phyloP scores from a whole-genome alignment of 768 basidiomycete genomes.

The Amanita rimosa region DNA sequence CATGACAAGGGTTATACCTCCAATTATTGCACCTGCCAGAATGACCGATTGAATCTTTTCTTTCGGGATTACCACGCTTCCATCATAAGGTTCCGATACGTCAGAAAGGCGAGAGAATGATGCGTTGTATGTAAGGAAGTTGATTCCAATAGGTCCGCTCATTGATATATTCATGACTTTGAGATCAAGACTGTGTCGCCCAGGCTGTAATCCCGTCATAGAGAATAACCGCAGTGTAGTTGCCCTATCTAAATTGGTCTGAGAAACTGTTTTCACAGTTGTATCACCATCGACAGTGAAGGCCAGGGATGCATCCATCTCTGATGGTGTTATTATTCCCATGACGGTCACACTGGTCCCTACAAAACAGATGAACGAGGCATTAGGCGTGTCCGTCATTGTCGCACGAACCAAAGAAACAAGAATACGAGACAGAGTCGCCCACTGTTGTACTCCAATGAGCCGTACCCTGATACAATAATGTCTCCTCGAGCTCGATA shows the following conservation, averaged over 20 bases:
- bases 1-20: constrained; percentile 7
- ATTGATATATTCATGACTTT: constrained; percentile 24
- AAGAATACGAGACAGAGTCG: constrained; percentile 18
- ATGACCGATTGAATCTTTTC: constrained; percentile 3
- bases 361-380: constrained; percentile 9
- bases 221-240: constrained; percentile 26
- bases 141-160: constrained; percentile 22
- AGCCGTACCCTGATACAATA: constrained; percentile 19
- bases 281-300: constrained; percentile 26
- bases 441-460: constrained; percentile 27
- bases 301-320: constrained; percentile 5
- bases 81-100: constrained; percentile 7
- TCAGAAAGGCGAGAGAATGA: constrained; percentile 16
- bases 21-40: constrained; percentile 12
- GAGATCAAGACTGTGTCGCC: constrained; percentile 24
- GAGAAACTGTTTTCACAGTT: constrained; percentile 14
- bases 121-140: constrained; percentile 28
- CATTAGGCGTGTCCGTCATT: neutral
- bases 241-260: constrained; percentile 16
- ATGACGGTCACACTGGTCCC: constrained; percentile 21
- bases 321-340: neutral
- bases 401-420: constrained; percentile 22
- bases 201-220: constrained; percentile 18
- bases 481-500: constrained; percentile 14
- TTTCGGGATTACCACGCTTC: neutral